A percentile compares a stretch with the other conserved stretches of the same genome.
These are phyloP conservation scores for Metarhizium anisopliae DNA, from an alignment of 2,329 filamentous ascomycete species.

Conservation along the genomic window DNA sequence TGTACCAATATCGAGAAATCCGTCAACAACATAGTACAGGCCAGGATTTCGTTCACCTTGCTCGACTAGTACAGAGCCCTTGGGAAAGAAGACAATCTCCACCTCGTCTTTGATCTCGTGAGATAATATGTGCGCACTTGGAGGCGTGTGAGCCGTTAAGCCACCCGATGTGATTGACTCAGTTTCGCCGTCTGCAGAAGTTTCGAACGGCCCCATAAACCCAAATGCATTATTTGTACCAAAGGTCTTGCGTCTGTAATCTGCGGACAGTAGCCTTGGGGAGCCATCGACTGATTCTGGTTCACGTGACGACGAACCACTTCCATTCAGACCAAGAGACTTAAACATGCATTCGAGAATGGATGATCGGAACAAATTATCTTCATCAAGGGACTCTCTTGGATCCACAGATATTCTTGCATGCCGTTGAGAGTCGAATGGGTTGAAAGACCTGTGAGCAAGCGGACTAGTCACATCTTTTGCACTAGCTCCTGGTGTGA, in stretches of 20 bases:
- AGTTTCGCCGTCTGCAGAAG: slow-evolving; percentile 67
- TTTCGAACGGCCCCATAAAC: slow-evolving; percentile 76
- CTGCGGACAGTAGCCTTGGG: slow-evolving; percentile 74
- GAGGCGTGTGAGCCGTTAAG: slow-evolving; percentile 49
- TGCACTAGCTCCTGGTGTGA: slow-evolving; percentile 8
- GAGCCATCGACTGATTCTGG: slow-evolving; percentile 75
- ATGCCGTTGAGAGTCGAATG: slow-evolving; percentile 44
- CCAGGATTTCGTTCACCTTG: slow-evolving; percentile 96
- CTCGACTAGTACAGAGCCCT: slow-evolving; percentile 88
- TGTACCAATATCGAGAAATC: slow-evolving; percentile 91
- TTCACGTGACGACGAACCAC: slow-evolving; percentile 55
- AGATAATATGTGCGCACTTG: slow-evolving; percentile 56
- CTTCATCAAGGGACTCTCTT: slow-evolving; percentile 79
- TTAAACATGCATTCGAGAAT: slow-evolving; percentile 95
- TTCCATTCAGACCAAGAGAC: slow-evolving; percentile 71
- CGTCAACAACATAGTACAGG: slow-evolving; percentile 94
- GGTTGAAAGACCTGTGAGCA: slow-evolving; percentile 43
- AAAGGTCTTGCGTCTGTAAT: slow-evolving; percentile 67
- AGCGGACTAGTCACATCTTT: slow-evolving; percentile 35
- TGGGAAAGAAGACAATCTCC: slow-evolving; percentile 95
- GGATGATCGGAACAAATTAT: slow-evolving; percentile 78
- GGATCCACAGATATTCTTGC: slow-evolving; percentile 50
- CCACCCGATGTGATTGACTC: slow-evolving; percentile 75
- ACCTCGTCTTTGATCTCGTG: slow-evolving; percentile 85
- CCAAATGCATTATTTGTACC: slow-evolving; percentile 69